Evolutionary conservation across 768 basidiomycete genomes (phyloP), one percentile per base, ranked within the genome.

Genomic region (Trametes meyenii): DNA sequence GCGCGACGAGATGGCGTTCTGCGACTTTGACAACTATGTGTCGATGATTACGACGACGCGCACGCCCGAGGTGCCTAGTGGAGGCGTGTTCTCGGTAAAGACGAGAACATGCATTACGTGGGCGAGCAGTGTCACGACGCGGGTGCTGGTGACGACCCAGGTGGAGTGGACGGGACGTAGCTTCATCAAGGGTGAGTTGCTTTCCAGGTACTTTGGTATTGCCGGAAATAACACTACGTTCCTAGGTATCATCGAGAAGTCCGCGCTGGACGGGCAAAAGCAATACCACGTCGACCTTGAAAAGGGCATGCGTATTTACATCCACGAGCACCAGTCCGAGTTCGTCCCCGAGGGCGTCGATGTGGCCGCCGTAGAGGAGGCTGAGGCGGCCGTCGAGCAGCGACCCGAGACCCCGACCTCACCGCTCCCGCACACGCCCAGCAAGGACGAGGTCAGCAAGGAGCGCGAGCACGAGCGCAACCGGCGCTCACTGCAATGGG

Each of bases 151-250:
- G 3, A 95, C 93, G 43, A 94, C 91, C 4, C 85, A 90, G 64
- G 92, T 98, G 1, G 96, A 98, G 62, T 99, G 96, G 95, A 93
- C 92, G 0, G 96, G 96, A 45, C 83, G 94, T 67, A 96, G 93
- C 76, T 98, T 98, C 76, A 95, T 99, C 74, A 96, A 92, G 76
- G 90, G 95, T 94, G 59, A 65, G 78, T 62, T 50, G 26, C 56
- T 36, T 50, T 48, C 21, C 45, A 50, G 19, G 33, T 36, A 42
- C n/a, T 16, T 19, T 35, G 14, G 14, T 1, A 1, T 17, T 56
- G 42, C 26, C n/a, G 16, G 17, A 1, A 19, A 24, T 49, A 1
- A 5, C 13, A 10, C 0, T 17, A n/a, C 38, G 33, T 29, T 7
- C 16, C 21, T 68, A 96, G 96, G 93, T 56, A 92, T 99, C 66